phyloP scores from a whole-genome alignment of 139 green algal genomes.

The Parachlorella kessleri region DNA sequence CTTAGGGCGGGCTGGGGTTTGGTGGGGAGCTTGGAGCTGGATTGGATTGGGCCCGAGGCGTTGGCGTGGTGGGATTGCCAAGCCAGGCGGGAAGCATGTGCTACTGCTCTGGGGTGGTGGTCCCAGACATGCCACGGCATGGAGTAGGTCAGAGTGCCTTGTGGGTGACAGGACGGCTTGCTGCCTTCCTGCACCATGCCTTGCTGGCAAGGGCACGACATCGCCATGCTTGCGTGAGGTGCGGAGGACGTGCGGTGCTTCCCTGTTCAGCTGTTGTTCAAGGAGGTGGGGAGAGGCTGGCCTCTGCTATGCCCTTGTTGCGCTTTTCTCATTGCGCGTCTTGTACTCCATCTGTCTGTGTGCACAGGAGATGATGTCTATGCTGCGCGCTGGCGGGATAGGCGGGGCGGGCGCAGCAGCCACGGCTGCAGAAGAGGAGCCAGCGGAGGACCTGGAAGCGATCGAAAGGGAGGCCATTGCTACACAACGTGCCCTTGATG shows the following conservation, averaged over 20 bases:
- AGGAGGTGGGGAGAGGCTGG: not conserved
- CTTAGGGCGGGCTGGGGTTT: too few species aligned
- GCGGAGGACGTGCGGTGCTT: not conserved
- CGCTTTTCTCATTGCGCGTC: not conserved
- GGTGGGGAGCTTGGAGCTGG: too few species aligned
- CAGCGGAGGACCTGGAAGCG: not conserved
- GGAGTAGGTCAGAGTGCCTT: too few species aligned
- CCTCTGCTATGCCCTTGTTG: not conserved
- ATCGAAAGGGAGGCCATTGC: not conserved
- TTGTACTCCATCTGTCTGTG: not conserved
- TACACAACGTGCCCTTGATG: not conserved
- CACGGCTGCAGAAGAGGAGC: slow-evolving; percentile 8
- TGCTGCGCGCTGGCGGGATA: slow-evolving; percentile 34
- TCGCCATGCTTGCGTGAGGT: not conserved
- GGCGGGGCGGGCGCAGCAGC: not conserved
- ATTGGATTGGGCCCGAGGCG: too few species aligned
- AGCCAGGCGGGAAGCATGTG: too few species aligned
- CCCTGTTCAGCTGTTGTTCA: too few species aligned
- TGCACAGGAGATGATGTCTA: slow-evolving; percentile 34
- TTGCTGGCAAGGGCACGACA: not conserved
- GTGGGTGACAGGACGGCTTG: not conserved
- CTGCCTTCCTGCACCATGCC: too few species aligned
- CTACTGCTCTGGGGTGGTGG: too few species aligned
- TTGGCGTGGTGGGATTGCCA: too few species aligned
- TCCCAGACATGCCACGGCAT: too few species aligned